Percentiles rank a stretch among this genome's conserved stretches.
Evolutionary conservation across 2,329 filamentous ascomycete genomes (phyloP).

Genomic region (Alternaria sp.): DNA sequence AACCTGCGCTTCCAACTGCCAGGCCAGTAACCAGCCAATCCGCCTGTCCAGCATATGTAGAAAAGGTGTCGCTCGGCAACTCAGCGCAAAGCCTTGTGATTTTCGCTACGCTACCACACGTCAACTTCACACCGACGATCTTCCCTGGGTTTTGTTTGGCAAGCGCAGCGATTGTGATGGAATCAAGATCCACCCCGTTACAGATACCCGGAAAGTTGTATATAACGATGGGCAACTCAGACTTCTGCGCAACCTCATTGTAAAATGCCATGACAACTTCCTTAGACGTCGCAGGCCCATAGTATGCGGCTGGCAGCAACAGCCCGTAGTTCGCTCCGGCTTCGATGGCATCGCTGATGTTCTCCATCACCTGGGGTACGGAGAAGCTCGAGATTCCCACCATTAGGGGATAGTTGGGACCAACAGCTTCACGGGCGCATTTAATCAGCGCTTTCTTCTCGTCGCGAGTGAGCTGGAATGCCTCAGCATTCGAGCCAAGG

Average conservation of each 20-base stretch:
- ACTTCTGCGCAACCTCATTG: conserved; percentile 63
- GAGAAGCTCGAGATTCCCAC: conserved; percentile 56
- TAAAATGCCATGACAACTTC: conserved; percentile 56
- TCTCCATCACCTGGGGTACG: conserved; percentile 56
- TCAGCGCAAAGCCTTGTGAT: conserved; percentile 67
- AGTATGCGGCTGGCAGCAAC: conserved; percentile 57
- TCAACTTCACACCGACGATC: conserved; percentile 75
- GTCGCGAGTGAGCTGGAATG: conserved; percentile 56
- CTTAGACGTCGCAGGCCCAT: conserved; percentile 55
- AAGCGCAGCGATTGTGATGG: conserved; percentile 68
- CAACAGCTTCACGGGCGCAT: conserved; percentile 54
- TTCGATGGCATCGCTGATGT: conserved; percentile 53
- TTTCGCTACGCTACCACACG: conserved; percentile 78
- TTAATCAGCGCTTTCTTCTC: conserved; percentile 54
- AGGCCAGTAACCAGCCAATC: conserved; percentile 71
- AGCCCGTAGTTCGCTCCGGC: conserved; percentile 57
- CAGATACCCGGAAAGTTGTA: conserved; percentile 77
- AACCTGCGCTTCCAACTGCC: conserved; percentile 62
- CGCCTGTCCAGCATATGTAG: conserved; percentile 74
- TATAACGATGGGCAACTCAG: conserved; percentile 70
- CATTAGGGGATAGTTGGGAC: conserved; percentile 55
- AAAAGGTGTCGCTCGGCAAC: conserved; percentile 65
- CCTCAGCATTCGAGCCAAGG: conserved; percentile 59
- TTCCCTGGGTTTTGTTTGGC: conserved; percentile 64
- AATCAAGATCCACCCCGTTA: conserved; percentile 72